Conservation (phyloP, 2,329 filamentous ascomycete species). For the Drechslerella dactyloides region DNA sequence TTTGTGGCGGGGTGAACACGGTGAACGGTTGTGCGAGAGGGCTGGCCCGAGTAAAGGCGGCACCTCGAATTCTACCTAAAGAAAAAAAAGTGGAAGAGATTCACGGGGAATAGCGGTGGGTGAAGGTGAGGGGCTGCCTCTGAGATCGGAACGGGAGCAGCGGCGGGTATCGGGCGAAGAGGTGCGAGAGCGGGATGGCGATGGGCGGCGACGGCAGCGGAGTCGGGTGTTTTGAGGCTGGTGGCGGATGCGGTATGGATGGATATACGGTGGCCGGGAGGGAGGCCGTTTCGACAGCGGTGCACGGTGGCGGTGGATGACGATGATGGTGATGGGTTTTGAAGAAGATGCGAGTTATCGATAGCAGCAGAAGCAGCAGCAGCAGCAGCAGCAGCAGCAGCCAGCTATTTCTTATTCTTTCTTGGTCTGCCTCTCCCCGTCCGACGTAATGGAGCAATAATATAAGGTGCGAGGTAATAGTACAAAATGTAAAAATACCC, state of each 20-base stretch:
- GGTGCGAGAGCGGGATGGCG: neutral
- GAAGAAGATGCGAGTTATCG: conserved; percentile 10
- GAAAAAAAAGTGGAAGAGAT: conserved; percentile 5
- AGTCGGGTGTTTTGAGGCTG: neutral
- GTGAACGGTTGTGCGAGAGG: conserved; percentile 38
- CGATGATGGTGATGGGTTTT: neutral
- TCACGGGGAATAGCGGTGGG: neutral
- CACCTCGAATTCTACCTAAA: conserved; percentile 43
- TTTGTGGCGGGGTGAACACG: conserved; percentile 51
- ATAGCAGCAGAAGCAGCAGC: neutral
- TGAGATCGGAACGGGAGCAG: neutral
- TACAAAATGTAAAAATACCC: neutral
- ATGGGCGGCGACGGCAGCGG: conserved; percentile 1
- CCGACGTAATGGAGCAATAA: neutral
- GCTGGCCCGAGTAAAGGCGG: conserved; percentile 45
- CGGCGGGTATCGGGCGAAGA: conserved; percentile 2
- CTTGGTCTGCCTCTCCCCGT: neutral
- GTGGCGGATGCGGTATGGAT: neutral
- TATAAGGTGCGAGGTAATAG: neutral
- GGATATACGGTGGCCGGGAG: neutral
- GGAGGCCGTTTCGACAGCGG: neutral
- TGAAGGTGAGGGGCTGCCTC: conserved; percentile 6
- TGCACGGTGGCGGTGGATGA: neutral
- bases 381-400: neutral
- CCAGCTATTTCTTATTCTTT: neutral